A percentile compares a stretch with the other conserved stretches of the same genome.
Evolutionary conservation across 495 filamentous ascomycete species (phyloP).

Genomic region (Cercophora newfieldiana): DNA sequence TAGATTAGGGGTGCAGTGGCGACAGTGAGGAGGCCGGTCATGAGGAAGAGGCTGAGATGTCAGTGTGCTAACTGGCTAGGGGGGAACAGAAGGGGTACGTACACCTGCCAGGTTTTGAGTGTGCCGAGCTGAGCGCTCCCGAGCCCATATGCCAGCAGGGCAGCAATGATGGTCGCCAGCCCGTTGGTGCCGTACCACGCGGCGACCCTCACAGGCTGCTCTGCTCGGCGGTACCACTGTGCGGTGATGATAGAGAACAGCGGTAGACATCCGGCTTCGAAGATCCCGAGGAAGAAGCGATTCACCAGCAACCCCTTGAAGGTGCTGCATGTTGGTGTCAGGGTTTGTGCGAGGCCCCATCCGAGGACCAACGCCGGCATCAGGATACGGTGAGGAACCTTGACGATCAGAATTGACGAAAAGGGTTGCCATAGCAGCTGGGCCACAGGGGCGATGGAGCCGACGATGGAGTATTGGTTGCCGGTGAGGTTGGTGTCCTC

Average conservation of each 20-base stretch:
- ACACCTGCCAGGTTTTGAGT: slow-evolving; percentile 65
- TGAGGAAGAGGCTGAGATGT: slow-evolving; percentile 62
- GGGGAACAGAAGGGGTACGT: slow-evolving; percentile 22
- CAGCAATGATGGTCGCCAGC: slow-evolving; percentile 62
- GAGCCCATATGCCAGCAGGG: slow-evolving; percentile 60
- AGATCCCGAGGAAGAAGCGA: slow-evolving; percentile 62
- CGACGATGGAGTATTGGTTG: slow-evolving; percentile 61
- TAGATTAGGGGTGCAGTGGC: slow-evolving; percentile 51
- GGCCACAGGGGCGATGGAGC: slow-evolving; percentile 62
- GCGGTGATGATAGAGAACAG: slow-evolving; percentile 59
- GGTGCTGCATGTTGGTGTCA: slow-evolving; percentile 54
- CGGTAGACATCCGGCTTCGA: slow-evolving; percentile 63
- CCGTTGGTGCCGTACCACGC: slow-evolving; percentile 69
- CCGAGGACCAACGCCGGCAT: slow-evolving; percentile 61
- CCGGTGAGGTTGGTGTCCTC: slow-evolving; percentile 55
- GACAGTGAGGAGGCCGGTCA: slow-evolving; percentile 59
- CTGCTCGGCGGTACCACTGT: slow-evolving; percentile 64
- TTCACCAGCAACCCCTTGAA: slow-evolving; percentile 53
- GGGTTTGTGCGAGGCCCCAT: slow-evolving; percentile 61
- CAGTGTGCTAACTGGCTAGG: background rate
- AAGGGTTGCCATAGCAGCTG: slow-evolving; percentile 68
- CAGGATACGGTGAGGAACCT: slow-evolving; percentile 63
- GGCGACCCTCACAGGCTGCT: slow-evolving; percentile 62
- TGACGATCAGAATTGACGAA: slow-evolving; percentile 64
- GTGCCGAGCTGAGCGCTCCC: slow-evolving; percentile 54